phyloP scores from a whole-genome alignment of 768 basidiomycete genomes.

The Tricholoma terreum region DNA sequence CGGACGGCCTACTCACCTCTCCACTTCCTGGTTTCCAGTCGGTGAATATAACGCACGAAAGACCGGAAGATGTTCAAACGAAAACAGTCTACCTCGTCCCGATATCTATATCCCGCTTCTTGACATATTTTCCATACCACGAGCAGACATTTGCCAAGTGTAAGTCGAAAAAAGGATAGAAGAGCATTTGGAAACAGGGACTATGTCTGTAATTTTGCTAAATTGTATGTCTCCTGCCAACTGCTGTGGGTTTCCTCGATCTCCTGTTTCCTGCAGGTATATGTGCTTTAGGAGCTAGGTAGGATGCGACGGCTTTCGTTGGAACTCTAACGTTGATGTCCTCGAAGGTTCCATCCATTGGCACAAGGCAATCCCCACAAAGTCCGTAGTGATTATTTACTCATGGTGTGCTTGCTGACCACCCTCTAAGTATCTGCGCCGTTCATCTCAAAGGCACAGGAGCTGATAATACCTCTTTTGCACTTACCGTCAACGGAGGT shows the following conservation, averaged over 20 bases:
- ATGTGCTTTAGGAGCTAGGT: constrained; percentile 12
- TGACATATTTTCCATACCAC: constrained; percentile 13
- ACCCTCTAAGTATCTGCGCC: constrained; percentile 11
- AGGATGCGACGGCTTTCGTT: background rate
- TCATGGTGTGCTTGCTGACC: background rate
- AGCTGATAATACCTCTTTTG: constrained; percentile 11
- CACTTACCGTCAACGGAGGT: constrained; percentile 15
- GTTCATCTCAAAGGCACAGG: constrained; percentile 15
- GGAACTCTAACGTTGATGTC: background rate
- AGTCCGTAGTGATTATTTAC: background rate
- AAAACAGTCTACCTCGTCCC: constrained; percentile 10
- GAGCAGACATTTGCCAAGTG: constrained; percentile 15
- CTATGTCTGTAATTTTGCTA: constrained; percentile 16
- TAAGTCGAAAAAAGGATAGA: constrained; percentile 13
- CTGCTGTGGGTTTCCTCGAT: background rate
- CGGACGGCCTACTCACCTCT: background rate
- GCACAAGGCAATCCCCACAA: constrained; percentile 13
- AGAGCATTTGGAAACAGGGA: constrained; percentile 10
- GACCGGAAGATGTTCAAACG: constrained; percentile 11
- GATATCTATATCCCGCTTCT: constrained; percentile 11
- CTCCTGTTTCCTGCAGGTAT: constrained; percentile 2
- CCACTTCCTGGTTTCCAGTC: background rate
- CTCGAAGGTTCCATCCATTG: constrained; percentile 10
- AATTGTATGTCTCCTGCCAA: constrained; percentile 7
- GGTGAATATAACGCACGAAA: background rate